Evolutionary conservation across 768 basidiomycete species (phyloP), one percentile per base, ranked within the genome.

Genomic region (Suillus brevipes): DNA sequence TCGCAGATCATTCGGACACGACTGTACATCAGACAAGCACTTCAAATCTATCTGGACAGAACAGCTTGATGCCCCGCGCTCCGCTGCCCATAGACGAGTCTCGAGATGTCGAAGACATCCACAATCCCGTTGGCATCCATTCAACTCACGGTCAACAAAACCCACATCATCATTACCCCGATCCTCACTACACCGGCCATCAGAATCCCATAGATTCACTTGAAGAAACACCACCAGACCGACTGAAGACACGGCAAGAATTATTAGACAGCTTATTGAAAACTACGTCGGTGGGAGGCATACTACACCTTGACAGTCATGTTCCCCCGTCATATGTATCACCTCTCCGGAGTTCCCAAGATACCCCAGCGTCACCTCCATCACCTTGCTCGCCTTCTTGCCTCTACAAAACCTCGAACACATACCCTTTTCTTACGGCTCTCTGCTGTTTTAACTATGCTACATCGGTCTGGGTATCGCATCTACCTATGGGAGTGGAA

Each of bases 401-500:
- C 86, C 0, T 73, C 78, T 43, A 73, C 81, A 64, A 77, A 76
- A 40, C 87, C 88, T 37, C 86, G 84, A 67, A 88, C 88, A 7
- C 86, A 88, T 47, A 73, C 77, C 3, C 77, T 84, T 60, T 91
- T 88, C 75, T 80, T 87, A 10, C 87, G 86, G 14, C 80, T 94
- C 4, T 79, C 91, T n/a, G 83, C 87, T n/a, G 84, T 92, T 14
- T 71, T 92, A 66, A 83, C 83, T 50, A 81, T 80, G 52, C 77
- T 94, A 47, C 85, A 83, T 64, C 76, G 75, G 25, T 79, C 78
- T n/a, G 87, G 86, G 14, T 89, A 86, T 28, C 77, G 63, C 13
- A 73, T 92, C 38, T 79, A 84, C 67, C 69, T 78, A n/a, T 86
- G 86, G 81, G 85, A 92, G 73, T 94, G 92, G 90, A 94, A 93